Conservation (phyloP, 352 stramenopile species). For the Phytopythium helicoides region DNA sequence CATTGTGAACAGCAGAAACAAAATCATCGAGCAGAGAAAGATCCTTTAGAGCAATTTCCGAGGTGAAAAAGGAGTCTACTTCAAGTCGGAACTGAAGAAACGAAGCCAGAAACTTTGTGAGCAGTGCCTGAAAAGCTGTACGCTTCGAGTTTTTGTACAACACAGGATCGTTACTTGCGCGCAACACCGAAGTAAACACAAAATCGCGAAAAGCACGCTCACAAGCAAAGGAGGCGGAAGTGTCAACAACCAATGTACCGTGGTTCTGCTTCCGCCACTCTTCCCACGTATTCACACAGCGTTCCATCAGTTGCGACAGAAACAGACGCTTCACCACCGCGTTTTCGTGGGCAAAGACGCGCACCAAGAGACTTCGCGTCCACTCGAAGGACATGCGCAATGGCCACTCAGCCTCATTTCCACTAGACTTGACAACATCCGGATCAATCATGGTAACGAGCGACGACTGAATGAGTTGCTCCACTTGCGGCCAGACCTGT, state of each 20-base stretch:
- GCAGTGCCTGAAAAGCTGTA: slow-evolving; percentile 28
- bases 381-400: slow-evolving; percentile 73
- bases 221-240: slow-evolving; percentile 31
- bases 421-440: not conserved
- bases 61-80: not conserved
- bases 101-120: slow-evolving; percentile 32
- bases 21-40: slow-evolving; percentile 17
- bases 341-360: slow-evolving; percentile 77
- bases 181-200: slow-evolving; percentile 49
- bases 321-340: slow-evolving; percentile 72
- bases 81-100: slow-evolving; percentile 36
- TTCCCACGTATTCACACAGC: slow-evolving; percentile 14
- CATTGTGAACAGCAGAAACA: slow-evolving; percentile 34
- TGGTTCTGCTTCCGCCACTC: not conserved
- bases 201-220: slow-evolving; percentile 49
- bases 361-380: slow-evolving; percentile 67
- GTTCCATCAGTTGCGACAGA: slow-evolving; percentile 66
- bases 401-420: slow-evolving; percentile 24
- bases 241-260: slow-evolving; percentile 9
- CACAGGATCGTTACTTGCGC: slow-evolving; percentile 60
- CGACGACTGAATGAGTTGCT: slow-evolving; percentile 37
- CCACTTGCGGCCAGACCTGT: slow-evolving; percentile 80
- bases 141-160: slow-evolving; percentile 70
- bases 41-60: not conserved
- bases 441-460: slow-evolving; percentile 19